Evolutionary conservation across 2,329 filamentous ascomycete species (phyloP).

Genomic region (Canariomyces notabilis): DNA sequence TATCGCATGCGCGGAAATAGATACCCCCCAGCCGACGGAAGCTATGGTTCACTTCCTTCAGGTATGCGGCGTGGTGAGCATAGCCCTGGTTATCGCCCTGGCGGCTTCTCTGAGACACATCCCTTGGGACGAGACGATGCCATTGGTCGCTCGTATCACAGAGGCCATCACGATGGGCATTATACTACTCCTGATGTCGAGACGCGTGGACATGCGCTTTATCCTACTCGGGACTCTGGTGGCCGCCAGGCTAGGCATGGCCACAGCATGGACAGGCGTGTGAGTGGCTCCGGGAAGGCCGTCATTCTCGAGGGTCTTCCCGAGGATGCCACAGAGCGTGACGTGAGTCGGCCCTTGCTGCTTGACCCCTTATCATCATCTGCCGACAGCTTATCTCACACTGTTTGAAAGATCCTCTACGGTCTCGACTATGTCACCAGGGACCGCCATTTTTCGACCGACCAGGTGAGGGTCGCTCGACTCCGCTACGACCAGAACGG

Average conservation of each 20-base stretch:
- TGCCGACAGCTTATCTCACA: neutral
- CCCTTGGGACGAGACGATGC: neutral
- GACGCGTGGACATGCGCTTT: neutral
- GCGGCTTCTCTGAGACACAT: neutral
- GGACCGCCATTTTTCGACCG: constrained; percentile 23
- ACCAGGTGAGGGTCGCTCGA: constrained; percentile 20
- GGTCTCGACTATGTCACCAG: constrained; percentile 24
- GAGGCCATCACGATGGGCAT: neutral
- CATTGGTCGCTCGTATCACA: neutral
- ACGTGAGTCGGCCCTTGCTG: constrained; percentile 11
- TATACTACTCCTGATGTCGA: neutral
- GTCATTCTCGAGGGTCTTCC: constrained; percentile 21
- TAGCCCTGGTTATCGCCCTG: neutral
- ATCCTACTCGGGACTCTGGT: neutral
- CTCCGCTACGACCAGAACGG: constrained; percentile 20
- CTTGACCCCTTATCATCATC: neutral
- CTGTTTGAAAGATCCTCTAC: constrained; percentile 23
- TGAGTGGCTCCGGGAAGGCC: constrained; percentile 8
- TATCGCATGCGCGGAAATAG: neutral
- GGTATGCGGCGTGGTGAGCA: neutral
- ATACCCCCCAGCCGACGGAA: constrained; percentile 2
- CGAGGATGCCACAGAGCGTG: constrained; percentile 24
- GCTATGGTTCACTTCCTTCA: neutral
- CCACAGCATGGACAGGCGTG: neutral
- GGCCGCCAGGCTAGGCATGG: neutral